Percentiles rank a stretch among this genome's conserved stretches.
Evolutionary conservation across 768 basidiomycete species (phyloP).

Genomic region (Albatrellus ellisii): DNA sequence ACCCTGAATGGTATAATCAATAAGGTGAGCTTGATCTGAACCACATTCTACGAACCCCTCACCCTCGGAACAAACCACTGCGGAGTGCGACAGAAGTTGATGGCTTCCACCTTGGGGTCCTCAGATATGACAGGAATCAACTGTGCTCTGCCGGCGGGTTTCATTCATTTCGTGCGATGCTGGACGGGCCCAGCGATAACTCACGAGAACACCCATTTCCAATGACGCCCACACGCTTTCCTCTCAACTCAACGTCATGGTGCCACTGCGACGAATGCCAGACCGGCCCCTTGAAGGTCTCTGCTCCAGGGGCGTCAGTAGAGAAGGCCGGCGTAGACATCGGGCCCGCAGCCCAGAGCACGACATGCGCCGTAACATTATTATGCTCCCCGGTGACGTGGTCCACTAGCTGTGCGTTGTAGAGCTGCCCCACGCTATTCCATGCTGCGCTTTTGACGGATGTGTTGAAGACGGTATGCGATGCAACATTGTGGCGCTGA

Average conservation of each 20-base stretch:
- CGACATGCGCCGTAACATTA: constrained; percentile 12
- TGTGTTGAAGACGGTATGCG: constrained; percentile 16
- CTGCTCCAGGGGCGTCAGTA: constrained; percentile 15
- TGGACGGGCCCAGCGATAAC: constrained; percentile 4
- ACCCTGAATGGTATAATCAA: constrained; percentile 16
- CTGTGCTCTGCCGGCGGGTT: constrained; percentile 33
- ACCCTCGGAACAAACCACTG: constrained; percentile 46
- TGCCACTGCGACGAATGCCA: constrained; percentile 49
- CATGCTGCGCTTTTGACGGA: constrained; percentile 20
- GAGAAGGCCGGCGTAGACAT: constrained; percentile 18
- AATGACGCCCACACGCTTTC: constrained; percentile 45
- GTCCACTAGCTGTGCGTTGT: constrained; percentile 17
- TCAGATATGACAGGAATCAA: constrained; percentile 39
- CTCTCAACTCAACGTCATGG: constrained; percentile 36
- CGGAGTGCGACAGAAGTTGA: constrained; percentile 44
- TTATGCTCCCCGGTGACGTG: constrained; percentile 10
- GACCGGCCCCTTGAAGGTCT: constrained; percentile 30
- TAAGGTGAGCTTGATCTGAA: too few relatives aligned
- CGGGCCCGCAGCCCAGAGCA: constrained; percentile 19
- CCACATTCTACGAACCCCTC: constrained; percentile 2
- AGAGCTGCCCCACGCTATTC: constrained; percentile 16
- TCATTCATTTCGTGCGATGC: neutral
- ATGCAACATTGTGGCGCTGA: constrained; percentile 12
- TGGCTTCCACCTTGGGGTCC: constrained; percentile 34
- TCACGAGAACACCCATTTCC: constrained; percentile 49